A percentile compares a stretch with the other conserved stretches of the same genome.
Conservation (phyloP, 2,329 filamentous ascomycete genomes). For the Venturia asperata region DNA sequence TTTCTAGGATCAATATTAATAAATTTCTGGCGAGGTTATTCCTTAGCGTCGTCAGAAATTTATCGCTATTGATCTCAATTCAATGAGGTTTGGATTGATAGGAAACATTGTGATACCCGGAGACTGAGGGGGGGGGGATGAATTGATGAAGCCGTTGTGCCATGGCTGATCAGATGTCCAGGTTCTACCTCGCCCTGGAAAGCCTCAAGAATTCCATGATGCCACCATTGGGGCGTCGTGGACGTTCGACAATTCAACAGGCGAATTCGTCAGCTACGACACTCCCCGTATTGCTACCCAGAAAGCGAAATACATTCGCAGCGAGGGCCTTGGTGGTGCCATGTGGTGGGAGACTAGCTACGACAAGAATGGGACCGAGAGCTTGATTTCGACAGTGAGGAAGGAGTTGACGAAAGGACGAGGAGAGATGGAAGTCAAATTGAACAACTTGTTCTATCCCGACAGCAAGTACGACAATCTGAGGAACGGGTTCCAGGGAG, state of each 20-base stretch:
- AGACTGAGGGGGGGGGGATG: too few relatives aligned
- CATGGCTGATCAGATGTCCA: background rate
- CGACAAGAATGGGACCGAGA: slow-evolving; percentile 58
- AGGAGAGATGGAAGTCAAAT: background rate
- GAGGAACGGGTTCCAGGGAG: slow-evolving; percentile 32
- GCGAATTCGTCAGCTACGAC: slow-evolving; percentile 69
- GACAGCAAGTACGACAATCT: slow-evolving; percentile 49
- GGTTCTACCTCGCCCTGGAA: background rate
- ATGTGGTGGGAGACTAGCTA: slow-evolving; percentile 96
- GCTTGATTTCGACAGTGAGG: slow-evolving; percentile 49
- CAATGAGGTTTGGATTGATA: too few relatives aligned
- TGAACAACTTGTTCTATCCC: slow-evolving; percentile 40
- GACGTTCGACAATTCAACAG: slow-evolving; percentile 59
- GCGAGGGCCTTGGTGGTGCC: slow-evolving; percentile 66
- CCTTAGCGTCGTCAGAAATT: background rate
- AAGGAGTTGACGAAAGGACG: slow-evolving; percentile 1
- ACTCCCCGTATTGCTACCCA: slow-evolving; percentile 57
- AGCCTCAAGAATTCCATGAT: slow-evolving; percentile 7
- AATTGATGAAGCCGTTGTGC: too few relatives aligned
- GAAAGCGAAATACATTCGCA: slow-evolving; percentile 67
- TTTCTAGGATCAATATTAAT: slow-evolving; percentile 17
- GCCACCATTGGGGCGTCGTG: slow-evolving; percentile 44
- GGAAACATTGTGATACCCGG: too few relatives aligned
- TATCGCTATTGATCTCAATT: background rate
- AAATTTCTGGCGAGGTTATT: background rate